Conservation (phyloP, 148 eudicot genomes). For the Amaranthus cruentus region DNA sequence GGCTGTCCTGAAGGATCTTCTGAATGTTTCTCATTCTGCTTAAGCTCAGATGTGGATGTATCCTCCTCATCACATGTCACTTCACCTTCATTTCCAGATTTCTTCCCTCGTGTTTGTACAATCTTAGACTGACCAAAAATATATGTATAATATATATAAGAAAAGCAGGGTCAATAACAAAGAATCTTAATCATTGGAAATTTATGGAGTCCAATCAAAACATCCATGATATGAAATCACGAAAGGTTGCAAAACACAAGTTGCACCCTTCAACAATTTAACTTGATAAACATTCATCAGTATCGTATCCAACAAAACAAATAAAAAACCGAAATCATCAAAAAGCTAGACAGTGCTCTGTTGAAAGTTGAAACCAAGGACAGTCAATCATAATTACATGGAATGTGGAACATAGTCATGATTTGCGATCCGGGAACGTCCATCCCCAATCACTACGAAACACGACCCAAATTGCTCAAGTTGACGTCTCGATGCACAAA, state of each 20-base stretch:
- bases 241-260: neutral
- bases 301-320: neutral
- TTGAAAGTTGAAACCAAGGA: too few species aligned
- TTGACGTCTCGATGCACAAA: too few species aligned
- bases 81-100: conserved; percentile 62
- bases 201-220: neutral
- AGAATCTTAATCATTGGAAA: neutral
- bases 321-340: neutral
- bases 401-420: too few species aligned
- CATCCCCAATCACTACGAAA: too few species aligned
- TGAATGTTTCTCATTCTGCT: conserved; percentile 45
- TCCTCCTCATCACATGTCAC: conserved; percentile 49
- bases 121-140: conserved; percentile 44
- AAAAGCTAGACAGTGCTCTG: neutral
- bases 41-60: conserved; percentile 47
- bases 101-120: conserved; percentile 54
- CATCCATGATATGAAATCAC: neutral
- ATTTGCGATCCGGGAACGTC: too few species aligned
- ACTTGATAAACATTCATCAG: neutral
- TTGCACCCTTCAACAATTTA: neutral
- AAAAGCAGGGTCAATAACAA: conserved; percentile 3
- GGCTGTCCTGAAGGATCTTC: conserved; percentile 44
- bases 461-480: too few species aligned
- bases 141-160: neutral
- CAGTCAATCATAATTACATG: too few species aligned